Percentiles rank a stretch among this genome's conserved stretches.
phyloP scores from a whole-genome alignment of 805 yeast species.

The Sugiyamaella lignohabitans region DNA sequence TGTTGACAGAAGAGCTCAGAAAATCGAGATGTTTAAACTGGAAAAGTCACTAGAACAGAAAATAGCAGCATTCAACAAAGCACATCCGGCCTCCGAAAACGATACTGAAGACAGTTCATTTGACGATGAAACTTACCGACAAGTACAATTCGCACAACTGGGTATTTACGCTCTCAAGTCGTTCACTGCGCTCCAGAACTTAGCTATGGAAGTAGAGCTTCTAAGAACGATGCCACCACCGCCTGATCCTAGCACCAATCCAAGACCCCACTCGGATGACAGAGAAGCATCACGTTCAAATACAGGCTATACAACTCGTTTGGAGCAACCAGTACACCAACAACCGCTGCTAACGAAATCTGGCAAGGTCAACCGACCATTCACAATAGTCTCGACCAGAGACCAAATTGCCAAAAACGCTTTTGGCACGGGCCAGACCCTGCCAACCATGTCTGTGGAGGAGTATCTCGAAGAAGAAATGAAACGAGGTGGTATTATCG shows the following conservation, averaged over 20 bases:
- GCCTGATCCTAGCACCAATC: background rate
- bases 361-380: constrained; percentile 81
- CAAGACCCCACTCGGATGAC: background rate
- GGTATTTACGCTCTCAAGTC: constrained; percentile 46
- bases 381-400: constrained; percentile 54
- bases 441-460: constrained; percentile 93
- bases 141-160: constrained; percentile 50
- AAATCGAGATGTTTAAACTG: constrained; percentile 58
- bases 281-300: constrained; percentile 9
- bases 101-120: constrained; percentile 15
- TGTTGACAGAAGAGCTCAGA: constrained; percentile 53
- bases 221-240: constrained; percentile 39
- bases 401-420: constrained; percentile 59
- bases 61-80: constrained; percentile 30
- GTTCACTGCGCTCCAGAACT: constrained; percentile 50
- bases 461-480: constrained; percentile 83
- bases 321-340: constrained; percentile 43
- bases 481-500: constrained; percentile 69
- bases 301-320: constrained; percentile 50
- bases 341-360: constrained; percentile 48
- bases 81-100: no score
- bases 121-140: constrained; percentile 62
- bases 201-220: constrained; percentile 61
- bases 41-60: constrained; percentile 49
- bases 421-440: constrained; percentile 82